Evolutionary conservation across 768 basidiomycete genomes (phyloP), one percentile per base, ranked within the genome.

Genomic region (Terana coerulea): DNA sequence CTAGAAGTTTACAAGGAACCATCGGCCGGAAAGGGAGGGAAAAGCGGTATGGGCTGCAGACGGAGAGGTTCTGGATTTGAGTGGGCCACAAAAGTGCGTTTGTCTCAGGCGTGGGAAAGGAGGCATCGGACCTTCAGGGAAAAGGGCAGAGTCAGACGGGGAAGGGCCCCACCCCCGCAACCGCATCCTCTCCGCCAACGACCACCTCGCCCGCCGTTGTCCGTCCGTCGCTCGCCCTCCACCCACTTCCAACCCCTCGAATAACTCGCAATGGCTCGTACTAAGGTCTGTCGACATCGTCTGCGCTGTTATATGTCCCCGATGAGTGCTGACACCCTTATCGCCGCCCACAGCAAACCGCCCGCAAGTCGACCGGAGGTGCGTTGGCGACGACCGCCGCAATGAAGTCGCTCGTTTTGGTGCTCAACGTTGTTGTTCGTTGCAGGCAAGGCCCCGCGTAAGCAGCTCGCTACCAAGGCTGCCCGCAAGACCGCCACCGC

Each of bases 311-410:
- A 26, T 40, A 49, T 40, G 34, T 51, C 39, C 26, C 37, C 62
- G 61, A 58, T 66, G 49, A 65, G 60, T 58, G 59, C 62, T 60
- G 61, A 70, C 63, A 60, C 62, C 64, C 47, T 60, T 60, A 55
- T 66, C 64, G 54, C 30, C 53, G 60, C 47, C 52, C 44, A 45
- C 61, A 93, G 94, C 95, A 97, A 93, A 97, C 94, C 69, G 95
- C 95, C 67, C 92, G 95, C 75, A 97, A 98, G 80, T 97, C 95
- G 52, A 97, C 95, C 59, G 95, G 95, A 88, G 94, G 93, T 85
- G 62, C 68, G 72, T 73, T 29, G 24, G 26, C 61, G 81, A 53
- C 60, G 52, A 57, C 57, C 10, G 42, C 3, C 14, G 29, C 55
- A 51, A 25, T 52, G 57, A 51, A 53, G 47, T 47, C 31, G 41